A percentile compares a stretch with the other conserved stretches of the same genome.
Evolutionary conservation across 805 yeast genomes (phyloP).

Genomic region (Lachancea waltii): DNA sequence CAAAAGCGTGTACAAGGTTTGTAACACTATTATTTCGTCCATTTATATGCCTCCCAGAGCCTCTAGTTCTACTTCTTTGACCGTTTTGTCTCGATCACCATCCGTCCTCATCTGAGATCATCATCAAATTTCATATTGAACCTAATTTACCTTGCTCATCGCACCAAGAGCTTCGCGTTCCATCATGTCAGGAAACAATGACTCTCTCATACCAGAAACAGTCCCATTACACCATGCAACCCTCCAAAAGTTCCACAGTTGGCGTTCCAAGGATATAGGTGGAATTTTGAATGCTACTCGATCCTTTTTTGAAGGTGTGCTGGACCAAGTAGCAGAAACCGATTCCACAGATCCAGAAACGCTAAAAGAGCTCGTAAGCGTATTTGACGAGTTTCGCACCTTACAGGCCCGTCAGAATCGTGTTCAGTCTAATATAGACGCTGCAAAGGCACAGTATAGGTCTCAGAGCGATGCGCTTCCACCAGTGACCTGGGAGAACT

Average conservation of each 20-base stretch:
- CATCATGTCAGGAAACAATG: background rate
- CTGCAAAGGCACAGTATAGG: constrained; percentile 14
- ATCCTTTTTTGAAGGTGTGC: constrained; percentile 15
- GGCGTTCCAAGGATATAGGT: constrained; percentile 13
- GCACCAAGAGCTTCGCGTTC: too few species aligned
- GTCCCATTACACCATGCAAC: constrained; percentile 22
- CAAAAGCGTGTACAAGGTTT: constrained; percentile 25
- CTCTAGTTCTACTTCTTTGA: background rate
- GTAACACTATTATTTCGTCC: constrained; percentile 29
- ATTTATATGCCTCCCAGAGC: constrained; percentile 12
- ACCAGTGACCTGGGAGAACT: constrained; percentile 16
- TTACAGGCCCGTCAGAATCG: background rate
- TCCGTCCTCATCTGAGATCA: background rate
- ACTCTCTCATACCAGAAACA: constrained; percentile 12
- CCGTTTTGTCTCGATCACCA: background rate
- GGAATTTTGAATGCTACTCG: constrained; percentile 12
- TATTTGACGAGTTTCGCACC: constrained; percentile 1
- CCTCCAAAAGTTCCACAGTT: constrained; percentile 13
- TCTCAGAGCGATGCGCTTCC: constrained; percentile 12
- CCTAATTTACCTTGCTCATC: too few species aligned
- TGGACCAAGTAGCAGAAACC: constrained; percentile 13
- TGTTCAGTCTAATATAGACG: constrained; percentile 4
- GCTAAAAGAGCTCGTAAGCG: background rate
- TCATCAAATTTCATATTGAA: background rate
- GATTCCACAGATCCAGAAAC: constrained; percentile 8